Base-by-base conservation (phyloP, 2,329 filamentous ascomycete species). In the Colletotrichum siamense region DNA sequence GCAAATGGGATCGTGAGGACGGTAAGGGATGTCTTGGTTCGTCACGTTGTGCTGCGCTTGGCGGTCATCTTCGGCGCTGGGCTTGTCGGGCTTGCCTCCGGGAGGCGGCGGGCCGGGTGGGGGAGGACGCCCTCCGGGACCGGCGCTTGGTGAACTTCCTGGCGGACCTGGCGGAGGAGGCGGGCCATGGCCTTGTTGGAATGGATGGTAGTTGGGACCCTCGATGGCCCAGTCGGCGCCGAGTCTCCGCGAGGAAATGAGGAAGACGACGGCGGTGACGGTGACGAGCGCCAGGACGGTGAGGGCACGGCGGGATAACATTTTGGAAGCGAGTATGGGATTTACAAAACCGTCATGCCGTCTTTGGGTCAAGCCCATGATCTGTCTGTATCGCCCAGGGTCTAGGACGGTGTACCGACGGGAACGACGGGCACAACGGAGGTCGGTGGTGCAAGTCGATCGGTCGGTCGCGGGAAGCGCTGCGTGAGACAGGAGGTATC, bases 171-270 rank as follows among this genome's bases (percentile, higher is more conserved):
- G 28, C 22, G 76, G 34, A 64, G 57, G 18, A 18, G 62, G n/a
- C 22, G 64, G 71, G 28, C 34, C 36, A 18, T 76, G 70, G 34
- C 70, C 71, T 13, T 76, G 66, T 34, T 69, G 66, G 44, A 76
- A 71, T 18, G 69, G 73, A 62, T 76, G 77, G 71, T 82, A 83
- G 69, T 81, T 82, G 52, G 81, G 77, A 13, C 80, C 79, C 22
- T 82, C 82, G 32, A 82, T 71, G 28, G 79, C 82, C 78, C 83
- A 81, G 55, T 79, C 80, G 18, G 79, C 78, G 24, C 79, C 79
- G 9, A 86, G 79, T 18, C 82, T 81, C 30, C 78, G 81, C 26
- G 83, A 83, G 4, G 83, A 81, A 73, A 86, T 66, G 63, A 86
- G 78, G 15, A 87, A 77, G 39, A 83, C 76, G 30, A 81, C 78